Base-by-base conservation (phyloP, 805 yeast genomes). In the Ogataea nonfermentans region DNA sequence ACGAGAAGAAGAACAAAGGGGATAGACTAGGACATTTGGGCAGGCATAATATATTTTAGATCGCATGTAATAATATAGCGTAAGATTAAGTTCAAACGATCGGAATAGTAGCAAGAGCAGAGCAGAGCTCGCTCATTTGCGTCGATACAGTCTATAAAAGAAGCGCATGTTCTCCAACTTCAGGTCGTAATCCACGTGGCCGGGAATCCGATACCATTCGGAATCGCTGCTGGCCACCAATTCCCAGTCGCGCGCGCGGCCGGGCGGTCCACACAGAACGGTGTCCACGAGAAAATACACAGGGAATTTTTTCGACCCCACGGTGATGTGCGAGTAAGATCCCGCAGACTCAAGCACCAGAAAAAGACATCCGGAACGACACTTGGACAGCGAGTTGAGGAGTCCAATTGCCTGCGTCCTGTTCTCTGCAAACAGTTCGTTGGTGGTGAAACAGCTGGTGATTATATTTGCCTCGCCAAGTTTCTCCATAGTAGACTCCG, bases 291-390 rank as follows among this genome's bases (percentile, higher is more conserved):
- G 67, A 52, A 83, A 86, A 48, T 86, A 89, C 3, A 88, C 81
- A 0, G 96, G 96, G 65, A 88, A 88, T 48, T 68, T 74, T 57
- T 83, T 87, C 22, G 76, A 61, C 3, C 95, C 95, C 29, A 88
- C 73, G 2, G 78, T 71, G 26, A 88, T 84, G 51, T 86, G 81
- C 1, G 95, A 85, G 61, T 81, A 88, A 8, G 95, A 84, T 0
- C 96, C 96, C 0, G 96, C 96, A 63, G 93, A 82, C 54, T 88
- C 96, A 2, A 86, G 76, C 16, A 88, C 77, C 31, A 89, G 66
- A 24, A 88, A 61, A 20, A 74, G 59, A 11, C 86, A 63, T 0
- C 90, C 93, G 1, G 59, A 40, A 24, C 61, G 55, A 59, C 95
- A 85, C 6, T 56, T 29, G 4, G 55, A 47, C 38, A 76, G 71